Conservation (phyloP, 169 alveolate species). For the Plasmodium vivax region DNA sequence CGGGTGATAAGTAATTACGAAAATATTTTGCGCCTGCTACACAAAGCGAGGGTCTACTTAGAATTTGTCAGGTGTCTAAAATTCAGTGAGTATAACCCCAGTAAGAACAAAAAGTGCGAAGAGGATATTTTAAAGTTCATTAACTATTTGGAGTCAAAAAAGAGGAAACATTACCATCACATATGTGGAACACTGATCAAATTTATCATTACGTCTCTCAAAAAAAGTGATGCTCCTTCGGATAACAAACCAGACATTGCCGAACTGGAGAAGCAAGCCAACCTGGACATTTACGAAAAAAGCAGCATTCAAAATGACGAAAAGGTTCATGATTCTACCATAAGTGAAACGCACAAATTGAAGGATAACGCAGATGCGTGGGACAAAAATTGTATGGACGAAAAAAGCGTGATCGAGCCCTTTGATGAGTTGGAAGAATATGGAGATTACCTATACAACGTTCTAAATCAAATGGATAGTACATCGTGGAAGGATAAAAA, state of each 20-base stretch:
- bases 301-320: slow-evolving; percentile 25
- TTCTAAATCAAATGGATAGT: slow-evolving; percentile 70
- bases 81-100: not conserved
- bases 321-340: slow-evolving; percentile 4
- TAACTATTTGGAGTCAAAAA: slow-evolving; percentile 54
- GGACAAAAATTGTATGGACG: slow-evolving; percentile 11
- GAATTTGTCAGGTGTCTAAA: slow-evolving; percentile 49
- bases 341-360: slow-evolving; percentile 12
- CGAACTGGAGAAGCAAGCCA: slow-evolving; percentile 7
- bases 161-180: slow-evolving; percentile 44
- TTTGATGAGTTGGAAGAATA: slow-evolving; percentile 74
- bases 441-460: slow-evolving; percentile 62
- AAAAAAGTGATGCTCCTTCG: slow-evolving; percentile 15
- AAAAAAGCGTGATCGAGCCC: slow-evolving; percentile 62
- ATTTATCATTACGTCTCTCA: slow-evolving; percentile 55
- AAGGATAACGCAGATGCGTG: slow-evolving; percentile 34
- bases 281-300: slow-evolving; percentile 15
- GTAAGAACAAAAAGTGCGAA: slow-evolving; percentile 52
- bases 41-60: slow-evolving; percentile 59
- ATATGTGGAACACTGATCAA: slow-evolving; percentile 42
- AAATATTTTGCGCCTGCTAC: slow-evolving; percentile 45
- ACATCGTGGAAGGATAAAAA: slow-evolving; percentile 74
- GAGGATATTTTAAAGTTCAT: slow-evolving; percentile 60
- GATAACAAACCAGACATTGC: slow-evolving; percentile 2
- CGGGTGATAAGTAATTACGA: slow-evolving; percentile 67